phyloP scores from a whole-genome alignment of 179 eudicot genomes.

The Silene coronaria region DNA sequence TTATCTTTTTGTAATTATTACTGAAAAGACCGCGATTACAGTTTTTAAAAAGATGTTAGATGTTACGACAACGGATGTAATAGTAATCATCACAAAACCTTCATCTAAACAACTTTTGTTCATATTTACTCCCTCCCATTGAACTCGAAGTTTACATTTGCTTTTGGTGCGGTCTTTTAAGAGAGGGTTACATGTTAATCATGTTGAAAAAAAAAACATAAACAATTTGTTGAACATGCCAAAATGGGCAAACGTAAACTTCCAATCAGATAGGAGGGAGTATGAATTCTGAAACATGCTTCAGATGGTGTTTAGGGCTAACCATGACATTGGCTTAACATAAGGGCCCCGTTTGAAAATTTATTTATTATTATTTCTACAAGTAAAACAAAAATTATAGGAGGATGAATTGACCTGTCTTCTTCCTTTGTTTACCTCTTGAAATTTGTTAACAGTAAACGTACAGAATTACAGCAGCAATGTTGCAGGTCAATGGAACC shows the following conservation, averaged over 20 bases:
- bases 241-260: too few species aligned
- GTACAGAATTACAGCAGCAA: not conserved
- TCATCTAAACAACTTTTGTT: not conserved
- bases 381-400: not conserved
- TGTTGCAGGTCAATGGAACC: not conserved
- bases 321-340: constrained; percentile 1
- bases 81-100: not conserved
- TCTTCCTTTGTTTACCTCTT: not conserved
- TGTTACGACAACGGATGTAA: not conserved
- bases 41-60: constrained; percentile 1
- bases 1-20: constrained; percentile 13
- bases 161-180: too few species aligned
- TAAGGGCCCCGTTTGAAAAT: not conserved
- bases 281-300: not conserved
- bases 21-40: constrained; percentile 14
- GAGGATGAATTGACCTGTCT: not conserved
- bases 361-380: not conserved
- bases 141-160: too few species aligned
- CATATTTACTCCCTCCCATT: not conserved
- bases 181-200: too few species aligned
- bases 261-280: too few species aligned
- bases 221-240: too few species aligned
- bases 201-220: too few species aligned
- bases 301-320: not conserved
- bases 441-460: not conserved